Conservation (phyloP, 2,329 filamentous ascomycete species). For the Colletotrichum musae region DNA sequence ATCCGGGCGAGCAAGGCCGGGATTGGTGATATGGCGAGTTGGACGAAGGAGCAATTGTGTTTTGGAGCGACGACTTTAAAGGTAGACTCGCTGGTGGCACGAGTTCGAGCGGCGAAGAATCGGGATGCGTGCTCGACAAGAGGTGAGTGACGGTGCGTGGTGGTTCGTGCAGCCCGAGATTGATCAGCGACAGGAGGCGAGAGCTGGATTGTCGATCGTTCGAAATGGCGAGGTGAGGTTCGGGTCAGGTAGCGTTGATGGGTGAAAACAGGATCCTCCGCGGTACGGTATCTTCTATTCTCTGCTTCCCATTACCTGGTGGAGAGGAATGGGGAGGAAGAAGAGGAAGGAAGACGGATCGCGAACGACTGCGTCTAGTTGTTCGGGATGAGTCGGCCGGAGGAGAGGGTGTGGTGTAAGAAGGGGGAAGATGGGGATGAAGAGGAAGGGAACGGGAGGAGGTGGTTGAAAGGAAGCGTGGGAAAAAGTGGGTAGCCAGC, state of each 20-base stretch:
- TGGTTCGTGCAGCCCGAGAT: constrained; percentile 25
- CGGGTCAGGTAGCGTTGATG: not conserved
- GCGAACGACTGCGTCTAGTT: constrained; percentile 9
- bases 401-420: constrained; percentile 30
- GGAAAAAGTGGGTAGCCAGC: constrained; percentile 37
- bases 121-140: not conserved
- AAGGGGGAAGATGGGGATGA: constrained; percentile 33
- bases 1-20: constrained; percentile 17
- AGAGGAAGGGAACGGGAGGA: constrained; percentile 36
- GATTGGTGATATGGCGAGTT: constrained; percentile 1
- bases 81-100: constrained; percentile 10
- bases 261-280: constrained; percentile 13
- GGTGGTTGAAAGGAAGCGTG: constrained; percentile 37
- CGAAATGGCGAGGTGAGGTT: constrained; percentile 19
- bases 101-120: constrained; percentile 17
- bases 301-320: constrained; percentile 21
- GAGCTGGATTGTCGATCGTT: constrained; percentile 30
- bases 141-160: not conserved
- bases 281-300: constrained; percentile 9
- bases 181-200: constrained; percentile 26
- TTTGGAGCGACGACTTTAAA: constrained; percentile 3
- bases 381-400: constrained; percentile 33
- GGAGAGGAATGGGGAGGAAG: not conserved
- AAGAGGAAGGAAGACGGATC: constrained; percentile 8
- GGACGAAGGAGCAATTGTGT: constrained; percentile 2